Evolutionary conservation across 306 rosid species (phyloP).

Genomic region (Inga leiocalycina): DNA sequence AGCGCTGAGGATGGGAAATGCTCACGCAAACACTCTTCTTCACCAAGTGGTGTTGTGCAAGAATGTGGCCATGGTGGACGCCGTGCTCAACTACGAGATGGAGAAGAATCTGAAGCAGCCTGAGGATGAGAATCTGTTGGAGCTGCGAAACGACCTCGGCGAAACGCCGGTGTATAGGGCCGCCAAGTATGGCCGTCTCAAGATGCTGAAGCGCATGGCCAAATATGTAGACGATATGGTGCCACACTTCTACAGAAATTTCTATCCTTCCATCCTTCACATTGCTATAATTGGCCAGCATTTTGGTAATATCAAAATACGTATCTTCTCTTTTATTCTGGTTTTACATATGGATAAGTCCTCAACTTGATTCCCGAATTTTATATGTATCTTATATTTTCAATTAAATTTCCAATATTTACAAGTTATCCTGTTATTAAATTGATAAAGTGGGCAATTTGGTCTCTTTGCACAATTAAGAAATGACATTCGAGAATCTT

Average conservation of each 20-base stretch:
- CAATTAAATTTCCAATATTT: too few relatives aligned
- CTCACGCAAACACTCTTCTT: background rate
- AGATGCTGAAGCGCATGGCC: background rate
- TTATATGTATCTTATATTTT: too few relatives aligned
- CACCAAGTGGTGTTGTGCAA: background rate
- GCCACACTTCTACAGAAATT: background rate
- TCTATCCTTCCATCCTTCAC: slow-evolving; percentile 24
- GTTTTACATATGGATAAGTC: too few relatives aligned
- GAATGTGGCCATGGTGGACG: background rate
- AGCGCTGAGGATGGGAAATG: background rate
- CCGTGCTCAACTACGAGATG: background rate
- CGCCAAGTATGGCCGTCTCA: background rate
- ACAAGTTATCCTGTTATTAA: too few relatives aligned
- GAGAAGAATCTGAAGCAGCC: background rate
- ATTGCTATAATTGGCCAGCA: background rate
- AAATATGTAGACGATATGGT: background rate
- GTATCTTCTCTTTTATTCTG: too few relatives aligned
- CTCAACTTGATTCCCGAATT: too few relatives aligned
- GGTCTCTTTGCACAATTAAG: too few relatives aligned
- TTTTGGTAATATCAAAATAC: slow-evolving; percentile 4
- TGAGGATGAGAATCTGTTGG: background rate
- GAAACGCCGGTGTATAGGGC: background rate
- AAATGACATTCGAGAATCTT: too few relatives aligned
- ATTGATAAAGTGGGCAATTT: too few relatives aligned
- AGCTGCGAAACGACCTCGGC: background rate